Base-by-base conservation (phyloP, 176 grass and related monocot genomes). In the Aechmea fasciata region DNA sequence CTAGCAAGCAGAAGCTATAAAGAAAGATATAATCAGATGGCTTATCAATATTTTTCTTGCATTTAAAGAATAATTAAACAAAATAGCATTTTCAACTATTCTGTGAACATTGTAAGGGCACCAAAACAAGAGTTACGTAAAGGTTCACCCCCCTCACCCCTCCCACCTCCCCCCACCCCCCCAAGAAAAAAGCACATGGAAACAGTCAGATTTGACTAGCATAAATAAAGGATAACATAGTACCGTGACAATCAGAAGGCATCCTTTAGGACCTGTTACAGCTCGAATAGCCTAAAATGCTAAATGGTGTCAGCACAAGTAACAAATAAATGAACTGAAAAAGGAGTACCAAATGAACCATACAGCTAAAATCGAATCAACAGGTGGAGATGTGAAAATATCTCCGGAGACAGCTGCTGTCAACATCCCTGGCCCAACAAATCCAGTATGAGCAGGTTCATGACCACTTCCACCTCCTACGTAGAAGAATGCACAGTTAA, bases 171-270 rank as follows among this genome's bases (percentile, higher is more conserved):
- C 33, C 33, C 33, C 33, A 6, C 33, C 33, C 33, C 33, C 33
- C 5, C 0, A 4, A 3, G 7, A 7, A 41, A 41, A 41, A 41
- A 52, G 68, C 26, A 14, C 11, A 67, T 2, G 11, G 11, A 14
- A 3, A 33, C 6, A 15, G 25, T 23, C 14, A 33, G 41, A 41
- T 41, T 3, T 68, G 14, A 72, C 47, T 22, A 75, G 57, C 63
- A 51, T 51, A 51, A 83, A 65, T 48, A 68, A 11, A 59, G 72
- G 26, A 51, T 13, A 33, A 11, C 18, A 47, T 19, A 75, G 49
- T 90, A 94, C 95, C 95, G 76, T 99, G 71, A 99, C 87, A 79
- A 99, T 94, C 33, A 99, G 80, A 83, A 99, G 95, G 79, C 95
- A 99, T 33, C 95, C 95, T 84, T 88, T 90, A 26, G 90, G 73